Evolutionary conservation across 2,329 filamentous ascomycete species (phyloP).

Genomic region (Rhexocercosporidium sp.): DNA sequence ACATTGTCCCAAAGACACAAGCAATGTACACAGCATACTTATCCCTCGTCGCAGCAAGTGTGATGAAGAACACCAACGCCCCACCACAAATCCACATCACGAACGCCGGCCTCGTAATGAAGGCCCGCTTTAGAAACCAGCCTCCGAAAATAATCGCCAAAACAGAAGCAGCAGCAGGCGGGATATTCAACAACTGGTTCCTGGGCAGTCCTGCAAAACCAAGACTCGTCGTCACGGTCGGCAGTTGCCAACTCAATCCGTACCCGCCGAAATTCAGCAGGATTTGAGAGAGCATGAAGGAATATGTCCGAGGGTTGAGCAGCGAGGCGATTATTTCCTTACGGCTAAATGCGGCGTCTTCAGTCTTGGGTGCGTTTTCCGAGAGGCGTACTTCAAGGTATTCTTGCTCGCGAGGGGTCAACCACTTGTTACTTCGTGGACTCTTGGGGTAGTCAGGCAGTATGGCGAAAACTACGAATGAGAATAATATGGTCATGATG

Average conservation of each 20-base stretch:
- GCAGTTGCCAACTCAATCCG: slow-evolving; percentile 49
- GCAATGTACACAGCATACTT: slow-evolving; percentile 49
- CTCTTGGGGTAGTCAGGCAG: slow-evolving; percentile 53
- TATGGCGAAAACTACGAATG: slow-evolving; percentile 45
- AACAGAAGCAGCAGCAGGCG: slow-evolving; percentile 49
- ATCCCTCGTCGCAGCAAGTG: slow-evolving; percentile 48
- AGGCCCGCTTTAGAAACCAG: slow-evolving; percentile 48
- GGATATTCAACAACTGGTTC: slow-evolving; percentile 53
- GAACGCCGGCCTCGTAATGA: slow-evolving; percentile 47
- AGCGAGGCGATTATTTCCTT: slow-evolving; percentile 46
- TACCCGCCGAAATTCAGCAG: slow-evolving; percentile 50
- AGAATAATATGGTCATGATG: slow-evolving; percentile 48
- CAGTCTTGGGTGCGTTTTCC: slow-evolving; percentile 46
- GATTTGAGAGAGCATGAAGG: slow-evolving; percentile 46
- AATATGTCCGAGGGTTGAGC: slow-evolving; percentile 43
- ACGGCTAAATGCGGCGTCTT: slow-evolving; percentile 44
- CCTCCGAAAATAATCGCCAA: slow-evolving; percentile 47
- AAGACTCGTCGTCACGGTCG: slow-evolving; percentile 48
- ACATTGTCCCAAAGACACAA: slow-evolving; percentile 50
- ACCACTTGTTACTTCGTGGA: slow-evolving; percentile 44
- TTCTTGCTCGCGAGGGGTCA: slow-evolving; percentile 47
- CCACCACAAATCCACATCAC: slow-evolving; percentile 48
- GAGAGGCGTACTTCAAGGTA: slow-evolving; percentile 47
- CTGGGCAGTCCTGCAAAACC: slow-evolving; percentile 49
- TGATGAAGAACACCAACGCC: slow-evolving; percentile 50